Evolutionary conservation across 2,329 filamentous ascomycete genomes (phyloP).

Genomic region (Laburnicola sp.): DNA sequence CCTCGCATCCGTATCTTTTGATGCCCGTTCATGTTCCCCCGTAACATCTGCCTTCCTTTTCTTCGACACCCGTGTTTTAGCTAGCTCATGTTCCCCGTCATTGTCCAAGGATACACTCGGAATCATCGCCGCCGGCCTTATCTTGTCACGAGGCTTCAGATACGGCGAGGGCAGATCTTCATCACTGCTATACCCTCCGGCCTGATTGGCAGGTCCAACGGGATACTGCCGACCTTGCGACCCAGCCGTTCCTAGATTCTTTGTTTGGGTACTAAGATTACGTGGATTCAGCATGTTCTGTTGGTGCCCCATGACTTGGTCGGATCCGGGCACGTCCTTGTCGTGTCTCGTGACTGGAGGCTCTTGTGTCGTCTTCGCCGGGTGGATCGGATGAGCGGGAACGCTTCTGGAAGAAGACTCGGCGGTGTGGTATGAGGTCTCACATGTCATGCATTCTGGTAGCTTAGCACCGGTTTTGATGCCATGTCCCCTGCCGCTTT

Average conservation of each 20-base stretch:
- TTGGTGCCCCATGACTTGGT: background rate
- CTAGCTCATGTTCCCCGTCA: background rate
- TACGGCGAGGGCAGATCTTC: slow-evolving; percentile 1
- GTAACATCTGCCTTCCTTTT: background rate
- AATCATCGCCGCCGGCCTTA: background rate
- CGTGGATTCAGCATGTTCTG: too few relatives aligned
- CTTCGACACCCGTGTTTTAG: background rate
- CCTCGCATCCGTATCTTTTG: background rate
- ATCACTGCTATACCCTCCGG: background rate
- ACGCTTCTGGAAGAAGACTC: slow-evolving; percentile 63
- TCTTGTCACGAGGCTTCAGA: background rate
- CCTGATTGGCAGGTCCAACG: background rate
- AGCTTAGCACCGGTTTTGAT: slow-evolving; percentile 96
- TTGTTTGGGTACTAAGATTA: too few relatives aligned
- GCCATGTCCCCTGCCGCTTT: slow-evolving; percentile 53
- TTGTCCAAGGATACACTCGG: background rate
- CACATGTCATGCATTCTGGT: slow-evolving; percentile 89
- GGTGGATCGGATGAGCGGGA: background rate
- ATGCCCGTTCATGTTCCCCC: background rate
- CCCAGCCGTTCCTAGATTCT: too few relatives aligned
- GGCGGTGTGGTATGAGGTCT: slow-evolving; percentile 76
- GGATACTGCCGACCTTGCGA: too few relatives aligned
- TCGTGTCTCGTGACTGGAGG: background rate
- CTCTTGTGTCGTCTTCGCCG: background rate
- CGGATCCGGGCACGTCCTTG: background rate